These are phyloP conservation scores for Lactarius akahatsu DNA, from an alignment of 768 basidiomycete species.

Conservation along the genomic window DNA sequence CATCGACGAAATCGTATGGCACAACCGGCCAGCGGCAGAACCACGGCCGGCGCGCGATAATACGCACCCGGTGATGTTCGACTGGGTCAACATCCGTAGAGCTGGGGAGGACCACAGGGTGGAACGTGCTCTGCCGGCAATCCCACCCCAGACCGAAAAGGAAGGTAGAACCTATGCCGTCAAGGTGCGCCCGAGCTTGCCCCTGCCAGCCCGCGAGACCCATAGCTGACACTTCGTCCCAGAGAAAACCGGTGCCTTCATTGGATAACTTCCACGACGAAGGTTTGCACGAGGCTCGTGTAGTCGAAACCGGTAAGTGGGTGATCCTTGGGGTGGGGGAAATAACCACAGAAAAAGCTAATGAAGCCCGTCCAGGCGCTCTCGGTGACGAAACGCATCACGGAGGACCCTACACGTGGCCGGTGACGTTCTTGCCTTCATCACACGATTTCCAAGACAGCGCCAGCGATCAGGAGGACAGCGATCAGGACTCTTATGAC, in stretches of 20 bases:
- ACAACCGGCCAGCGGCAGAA: slow-evolving; percentile 17
- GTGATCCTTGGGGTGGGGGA: background rate
- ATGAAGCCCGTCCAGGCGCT: slow-evolving; percentile 17
- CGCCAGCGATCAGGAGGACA: slow-evolving; percentile 26
- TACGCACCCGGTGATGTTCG: slow-evolving; percentile 22
- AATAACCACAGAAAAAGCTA: slow-evolving; percentile 14
- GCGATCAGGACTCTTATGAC: slow-evolving; percentile 25
- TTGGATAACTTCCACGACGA: slow-evolving; percentile 23
- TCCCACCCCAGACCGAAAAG: slow-evolving; percentile 15
- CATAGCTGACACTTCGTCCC: background rate
- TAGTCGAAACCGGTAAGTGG: slow-evolving; percentile 17
- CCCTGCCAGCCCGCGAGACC: background rate
- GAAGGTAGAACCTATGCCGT: slow-evolving; percentile 17
- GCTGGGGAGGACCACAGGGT: slow-evolving; percentile 17
- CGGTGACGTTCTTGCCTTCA: slow-evolving; percentile 14
- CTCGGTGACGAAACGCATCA: slow-evolving; percentile 14
- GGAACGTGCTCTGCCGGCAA: slow-evolving; percentile 21
- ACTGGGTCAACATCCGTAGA: slow-evolving; percentile 25
- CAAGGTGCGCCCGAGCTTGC: slow-evolving; percentile 16
- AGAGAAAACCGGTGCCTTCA: slow-evolving; percentile 28
- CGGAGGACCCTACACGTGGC: slow-evolving; percentile 24
- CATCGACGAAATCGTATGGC: slow-evolving; percentile 18
- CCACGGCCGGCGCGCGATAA: slow-evolving; percentile 18
- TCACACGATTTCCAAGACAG: slow-evolving; percentile 23
- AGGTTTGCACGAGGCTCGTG: slow-evolving; percentile 10